phyloP scores from a whole-genome alignment of 1,284 basidiomycete genomes.

The Microbotryum lychnidis-dioicae region DNA sequence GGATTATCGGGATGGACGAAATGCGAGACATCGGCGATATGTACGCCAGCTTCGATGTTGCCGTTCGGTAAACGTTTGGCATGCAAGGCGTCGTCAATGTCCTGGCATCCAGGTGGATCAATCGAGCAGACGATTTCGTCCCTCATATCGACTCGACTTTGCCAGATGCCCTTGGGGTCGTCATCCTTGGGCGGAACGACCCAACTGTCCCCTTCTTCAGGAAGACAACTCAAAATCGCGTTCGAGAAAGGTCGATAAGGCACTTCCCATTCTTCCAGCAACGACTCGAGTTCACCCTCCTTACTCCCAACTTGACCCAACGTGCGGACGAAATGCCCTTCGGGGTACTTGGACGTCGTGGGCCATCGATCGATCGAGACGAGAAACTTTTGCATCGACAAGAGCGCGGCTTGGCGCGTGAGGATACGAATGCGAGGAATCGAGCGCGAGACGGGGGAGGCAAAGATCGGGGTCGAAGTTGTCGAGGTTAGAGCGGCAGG shows the following conservation, averaged over 20 bases:
- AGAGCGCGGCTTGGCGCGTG: slow-evolving; percentile 81
- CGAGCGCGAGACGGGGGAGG: slow-evolving; percentile 82
- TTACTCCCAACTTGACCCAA: slow-evolving; percentile 87
- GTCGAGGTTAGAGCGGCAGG: slow-evolving; percentile 63
- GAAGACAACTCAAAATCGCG: slow-evolving; percentile 86
- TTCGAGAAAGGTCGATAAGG: slow-evolving; percentile 94
- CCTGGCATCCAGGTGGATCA: slow-evolving; percentile 94
- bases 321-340: slow-evolving; percentile 92
- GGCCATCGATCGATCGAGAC: slow-evolving; percentile 94
- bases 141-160: slow-evolving; percentile 78
- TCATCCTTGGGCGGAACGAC: slow-evolving; percentile 72
- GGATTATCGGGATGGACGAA: slow-evolving; percentile 90
- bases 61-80: slow-evolving; percentile 81
- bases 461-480: slow-evolving; percentile 59
- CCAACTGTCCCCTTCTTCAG: slow-evolving; percentile 83
- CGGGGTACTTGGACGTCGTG: slow-evolving; percentile 77
- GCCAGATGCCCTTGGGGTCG: slow-evolving; percentile 54
- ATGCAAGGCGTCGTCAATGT: slow-evolving; percentile 99
- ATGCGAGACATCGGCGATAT: slow-evolving; percentile 97
- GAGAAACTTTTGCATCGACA: slow-evolving; percentile 90
- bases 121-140: slow-evolving; percentile 88
- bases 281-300: slow-evolving; percentile 90
- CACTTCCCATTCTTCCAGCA: slow-evolving; percentile 91
- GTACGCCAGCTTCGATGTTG: slow-evolving; percentile 97
- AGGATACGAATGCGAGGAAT: slow-evolving; percentile 90